These are phyloP conservation scores for Exophiala spinifera DNA, from an alignment of 2,329 filamentous ascomycete genomes.

Conservation along the genomic window DNA sequence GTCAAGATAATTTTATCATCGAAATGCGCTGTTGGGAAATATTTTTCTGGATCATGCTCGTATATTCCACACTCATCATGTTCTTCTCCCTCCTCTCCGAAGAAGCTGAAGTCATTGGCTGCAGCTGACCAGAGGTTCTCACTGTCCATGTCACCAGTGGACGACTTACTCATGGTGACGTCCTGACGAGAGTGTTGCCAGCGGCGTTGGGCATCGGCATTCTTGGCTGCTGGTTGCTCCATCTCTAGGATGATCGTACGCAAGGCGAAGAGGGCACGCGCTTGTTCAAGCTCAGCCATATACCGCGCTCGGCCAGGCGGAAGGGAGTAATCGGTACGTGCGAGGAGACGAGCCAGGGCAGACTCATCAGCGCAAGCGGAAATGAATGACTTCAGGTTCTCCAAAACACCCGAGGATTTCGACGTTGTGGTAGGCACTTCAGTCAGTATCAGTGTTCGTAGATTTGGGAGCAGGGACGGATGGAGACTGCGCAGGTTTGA, in stretches of 20 bases:
- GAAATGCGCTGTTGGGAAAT: conserved; percentile 44
- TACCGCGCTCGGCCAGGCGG: conserved; percentile 55
- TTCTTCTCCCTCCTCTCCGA: conserved; percentile 47
- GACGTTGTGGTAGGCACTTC: conserved; percentile 50
- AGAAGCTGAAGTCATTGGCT: conserved; percentile 60
- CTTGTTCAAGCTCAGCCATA: conserved; percentile 48
- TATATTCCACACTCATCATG: conserved; percentile 50
- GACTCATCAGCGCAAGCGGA: conserved; percentile 56
- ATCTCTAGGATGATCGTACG: conserved; percentile 57
- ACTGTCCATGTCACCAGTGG: conserved; percentile 58
- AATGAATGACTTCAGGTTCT: conserved; percentile 53
- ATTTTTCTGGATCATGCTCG: conserved; percentile 42
- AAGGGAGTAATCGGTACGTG: conserved; percentile 55
- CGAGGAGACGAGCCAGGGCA: conserved; percentile 51
- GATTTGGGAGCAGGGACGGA: conserved; percentile 53
- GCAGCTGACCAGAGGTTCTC: conserved; percentile 60
- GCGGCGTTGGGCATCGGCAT: conserved; percentile 6
- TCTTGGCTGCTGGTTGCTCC: conserved; percentile 32
- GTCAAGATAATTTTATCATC: conserved; percentile 44
- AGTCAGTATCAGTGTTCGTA: conserved; percentile 56
- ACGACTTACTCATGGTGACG: conserved; percentile 50
- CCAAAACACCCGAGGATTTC: conserved; percentile 41
- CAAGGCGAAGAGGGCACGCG: conserved; percentile 54
- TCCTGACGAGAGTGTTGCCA: conserved; percentile 47
- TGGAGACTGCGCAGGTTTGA: conserved; percentile 44